phyloP scores from a whole-genome alignment of 2,329 filamentous ascomycete genomes.

The Neofusicoccum kwambonambiense region DNA sequence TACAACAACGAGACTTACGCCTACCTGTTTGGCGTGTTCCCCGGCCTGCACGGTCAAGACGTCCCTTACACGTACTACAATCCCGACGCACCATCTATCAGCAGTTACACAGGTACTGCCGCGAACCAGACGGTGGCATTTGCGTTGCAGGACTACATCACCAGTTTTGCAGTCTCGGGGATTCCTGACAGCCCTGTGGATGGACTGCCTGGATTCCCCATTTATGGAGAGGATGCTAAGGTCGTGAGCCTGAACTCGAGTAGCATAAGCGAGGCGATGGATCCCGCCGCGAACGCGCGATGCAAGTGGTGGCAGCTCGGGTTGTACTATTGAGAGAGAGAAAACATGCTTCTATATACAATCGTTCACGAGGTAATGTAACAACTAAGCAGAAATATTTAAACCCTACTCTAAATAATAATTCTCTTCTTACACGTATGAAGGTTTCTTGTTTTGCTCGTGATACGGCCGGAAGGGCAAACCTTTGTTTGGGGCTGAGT shows the following conservation, averaged over 20 bases:
- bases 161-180: constrained; percentile 42
- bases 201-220: constrained; percentile 44
- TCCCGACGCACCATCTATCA: constrained; percentile 22
- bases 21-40: constrained; percentile 55
- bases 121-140: constrained; percentile 39
- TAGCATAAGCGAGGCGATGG: constrained; percentile 42
- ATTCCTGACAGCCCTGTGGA: constrained; percentile 34
- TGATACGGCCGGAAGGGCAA: no score
- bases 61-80: constrained; percentile 54
- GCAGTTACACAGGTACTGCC: constrained; percentile 18
- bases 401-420: no score
- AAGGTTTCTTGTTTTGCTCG: no score
- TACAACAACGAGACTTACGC: constrained; percentile 48
- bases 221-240: constrained; percentile 46
- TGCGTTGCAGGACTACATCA: constrained; percentile 48
- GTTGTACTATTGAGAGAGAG: constrained; percentile 31
- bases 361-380: no score
- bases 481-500: no score
- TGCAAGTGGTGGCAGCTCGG: constrained; percentile 57
- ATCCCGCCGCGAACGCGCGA: constrained; percentile 48
- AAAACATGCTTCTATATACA: no score
- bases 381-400: no score
- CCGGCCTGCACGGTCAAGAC: constrained; percentile 55
- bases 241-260: constrained; percentile 46
- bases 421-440: no score